Percentiles rank a stretch among this genome's conserved stretches.
Conservation (phyloP, 306 rosid species). For the Cucumis sativus region DNA sequence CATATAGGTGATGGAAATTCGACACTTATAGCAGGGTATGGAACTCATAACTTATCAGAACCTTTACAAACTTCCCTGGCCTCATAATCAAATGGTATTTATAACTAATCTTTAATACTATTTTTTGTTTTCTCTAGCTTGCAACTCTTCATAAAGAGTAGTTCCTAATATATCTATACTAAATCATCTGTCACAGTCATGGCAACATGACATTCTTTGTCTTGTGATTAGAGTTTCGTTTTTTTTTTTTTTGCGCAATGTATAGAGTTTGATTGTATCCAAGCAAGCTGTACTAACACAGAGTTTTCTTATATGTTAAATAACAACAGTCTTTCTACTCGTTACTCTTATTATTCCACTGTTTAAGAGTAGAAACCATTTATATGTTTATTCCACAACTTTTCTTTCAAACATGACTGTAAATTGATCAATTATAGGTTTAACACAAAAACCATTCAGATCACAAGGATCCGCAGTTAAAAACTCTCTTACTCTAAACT, state of each 20-base stretch:
- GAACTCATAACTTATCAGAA: neutral
- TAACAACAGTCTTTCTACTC: neutral
- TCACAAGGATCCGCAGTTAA: neutral
- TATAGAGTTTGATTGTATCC: constrained; percentile 6
- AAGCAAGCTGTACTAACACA: neutral
- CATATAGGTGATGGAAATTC: constrained; percentile 8
- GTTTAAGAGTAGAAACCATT: neutral
- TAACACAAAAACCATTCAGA: neutral
- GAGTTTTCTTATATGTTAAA: neutral
- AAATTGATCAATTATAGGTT: neutral
- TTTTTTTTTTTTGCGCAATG: neutral
- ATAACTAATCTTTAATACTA: constrained; percentile 2
- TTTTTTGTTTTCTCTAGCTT: neutral
- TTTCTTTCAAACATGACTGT: neutral
- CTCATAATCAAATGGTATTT: constrained; percentile 11
- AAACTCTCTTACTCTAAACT: no score
- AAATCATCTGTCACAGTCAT: constrained; percentile 7
- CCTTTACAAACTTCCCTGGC: neutral
- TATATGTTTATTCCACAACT: neutral
- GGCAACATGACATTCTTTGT: constrained; percentile 6
- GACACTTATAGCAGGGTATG: constrained; percentile 1
- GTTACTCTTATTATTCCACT: neutral
- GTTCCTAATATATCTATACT: neutral
- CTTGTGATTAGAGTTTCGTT: constrained; percentile 7
- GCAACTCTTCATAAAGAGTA: neutral